Evolutionary conservation across 805 yeast species (phyloP), one percentile per base, ranked within the genome.

Genomic region (Dipodascus albidus): DNA sequence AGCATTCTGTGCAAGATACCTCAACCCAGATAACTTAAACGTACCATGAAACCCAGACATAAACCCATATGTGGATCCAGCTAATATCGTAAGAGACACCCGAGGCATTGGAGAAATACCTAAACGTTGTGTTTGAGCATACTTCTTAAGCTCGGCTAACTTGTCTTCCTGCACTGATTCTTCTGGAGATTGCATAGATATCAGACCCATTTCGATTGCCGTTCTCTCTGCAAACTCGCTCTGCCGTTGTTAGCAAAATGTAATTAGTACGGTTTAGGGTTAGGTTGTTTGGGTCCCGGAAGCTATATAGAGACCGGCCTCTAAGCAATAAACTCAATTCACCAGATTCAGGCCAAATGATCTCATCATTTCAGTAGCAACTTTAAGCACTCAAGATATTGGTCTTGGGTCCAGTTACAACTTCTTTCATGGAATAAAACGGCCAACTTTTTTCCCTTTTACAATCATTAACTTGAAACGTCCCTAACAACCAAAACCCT

Each of bases 1-100:
- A 14, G 93, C 84, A 62, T 87, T 87, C 59, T 85, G 87, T 1
- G 90, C 88, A 49, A 87, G 70, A 60, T 77, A 87, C 47, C 80
- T 74, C 47, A 81, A 67, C 1, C 85, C 77, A 0, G 86, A 71
- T 1, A 64, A 57, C 52, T 74, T 73, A 60, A 79, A 78, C 2
- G 91, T 91, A 15, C 73, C 68, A 52, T 77, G 74, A 61, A 82
- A 73, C 6, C 95, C 95, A 4, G 62, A 57, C 22, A 62, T 48
- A 1, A 68, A 55, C 2, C 71, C 71, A 22, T 58, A 62, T 14
- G 52, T 27, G 6, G 56, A 57, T 17, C 56, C 55, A 8, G 52
- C 15, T 2, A 51, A 51, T 1, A 53, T 53, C 2, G 62, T 60
- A 21, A 56, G 33, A 3, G 53, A 17, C 6, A 60, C 44, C 27